Base-by-base conservation (phyloP, 192 early-diverging fungal species). In the Coemansia interrupta region DNA sequence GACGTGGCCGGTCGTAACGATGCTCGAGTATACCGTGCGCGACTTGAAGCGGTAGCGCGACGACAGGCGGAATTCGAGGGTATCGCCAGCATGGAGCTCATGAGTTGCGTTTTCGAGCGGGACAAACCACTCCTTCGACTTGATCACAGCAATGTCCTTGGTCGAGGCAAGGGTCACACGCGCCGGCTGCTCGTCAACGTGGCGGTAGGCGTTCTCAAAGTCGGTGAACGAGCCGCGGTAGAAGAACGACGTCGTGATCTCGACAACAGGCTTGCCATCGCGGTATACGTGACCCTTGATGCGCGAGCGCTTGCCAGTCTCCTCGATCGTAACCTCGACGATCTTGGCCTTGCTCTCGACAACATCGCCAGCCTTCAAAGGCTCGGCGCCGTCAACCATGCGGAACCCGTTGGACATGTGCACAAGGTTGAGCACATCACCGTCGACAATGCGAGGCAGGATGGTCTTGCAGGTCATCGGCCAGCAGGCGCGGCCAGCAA, bases 391-490 rank as follows among this genome's bases (percentile, higher is more conserved):
- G 42, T 89, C 86, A 28, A 95, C 70, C 68, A 92, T 85, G 53
- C 88, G 84, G 89, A 93, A 97, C 28, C 91, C 90, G 80, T 97
- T 97, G 61, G 89, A 90, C 56, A 97, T 83, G 75, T 97, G 94
- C 40, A 97, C 94, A 6, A 97, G 81, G 52, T 86, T 84, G 64
- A 97, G 83, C 44, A 97, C 83, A 63, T 97, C 94, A 45, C 92
- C 94, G 69, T 97, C 90, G 56, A 97, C 92, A 20, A 91, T 88
- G 73, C 91, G 90, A 49, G 93, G 90, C 82, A 93, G 84, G 51
- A 97, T 92, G 19, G 91, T 92, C 80, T 90, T 90, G 70, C 94
- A 89, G 54, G 95, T 89, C 30, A 74, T 68, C 15, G 85, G 88
- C 82, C 84, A 87, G 83, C 93, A 93, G 89, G 32, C 89, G 68